phyloP scores from a whole-genome alignment of 1,284 basidiomycete genomes.

The Papiliotrema terrestris region DNA sequence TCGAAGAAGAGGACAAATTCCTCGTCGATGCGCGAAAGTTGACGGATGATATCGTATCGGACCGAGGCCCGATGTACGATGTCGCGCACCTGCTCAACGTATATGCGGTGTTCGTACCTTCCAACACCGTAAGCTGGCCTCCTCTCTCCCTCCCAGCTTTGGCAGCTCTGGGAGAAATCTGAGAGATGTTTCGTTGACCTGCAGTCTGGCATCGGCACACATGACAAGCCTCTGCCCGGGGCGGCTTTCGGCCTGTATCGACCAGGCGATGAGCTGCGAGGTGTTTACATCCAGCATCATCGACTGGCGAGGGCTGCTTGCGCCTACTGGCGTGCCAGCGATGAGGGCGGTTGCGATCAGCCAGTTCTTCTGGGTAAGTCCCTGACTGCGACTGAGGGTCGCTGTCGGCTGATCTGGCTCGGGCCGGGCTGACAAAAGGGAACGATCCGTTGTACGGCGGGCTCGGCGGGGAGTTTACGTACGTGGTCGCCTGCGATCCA shows the following conservation, averaged over 20 bases:
- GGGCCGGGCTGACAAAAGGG: constrained; percentile 49
- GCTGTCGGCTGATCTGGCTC: no score
- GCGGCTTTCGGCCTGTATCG: constrained; percentile 73
- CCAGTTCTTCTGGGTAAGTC: constrained; percentile 67
- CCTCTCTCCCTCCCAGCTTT: not conserved
- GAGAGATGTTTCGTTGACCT: no score
- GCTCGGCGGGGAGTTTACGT: constrained; percentile 78
- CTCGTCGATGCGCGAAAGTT: constrained; percentile 64
- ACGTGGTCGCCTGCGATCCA: constrained; percentile 34
- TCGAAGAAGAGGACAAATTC: constrained; percentile 63
- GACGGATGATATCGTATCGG: constrained; percentile 62
- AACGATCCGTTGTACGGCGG: constrained; percentile 81
- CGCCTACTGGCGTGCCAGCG: constrained; percentile 38
- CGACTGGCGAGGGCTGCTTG: constrained; percentile 68
- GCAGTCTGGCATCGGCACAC: constrained; percentile 73
- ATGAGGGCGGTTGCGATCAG: constrained; percentile 66
- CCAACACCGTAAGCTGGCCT: constrained; percentile 54
- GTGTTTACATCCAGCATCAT: constrained; percentile 66
- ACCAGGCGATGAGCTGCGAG: constrained; percentile 72
- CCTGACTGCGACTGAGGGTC: not conserved
- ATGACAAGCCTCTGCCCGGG: constrained; percentile 65
- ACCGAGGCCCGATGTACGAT: constrained; percentile 70
- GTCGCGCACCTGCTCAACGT: constrained; percentile 75
- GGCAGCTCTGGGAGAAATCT: no score
- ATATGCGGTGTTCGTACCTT: constrained; percentile 71